Conservation (phyloP, 1,284 basidiomycete genomes). For the Ustilago nuda region DNA sequence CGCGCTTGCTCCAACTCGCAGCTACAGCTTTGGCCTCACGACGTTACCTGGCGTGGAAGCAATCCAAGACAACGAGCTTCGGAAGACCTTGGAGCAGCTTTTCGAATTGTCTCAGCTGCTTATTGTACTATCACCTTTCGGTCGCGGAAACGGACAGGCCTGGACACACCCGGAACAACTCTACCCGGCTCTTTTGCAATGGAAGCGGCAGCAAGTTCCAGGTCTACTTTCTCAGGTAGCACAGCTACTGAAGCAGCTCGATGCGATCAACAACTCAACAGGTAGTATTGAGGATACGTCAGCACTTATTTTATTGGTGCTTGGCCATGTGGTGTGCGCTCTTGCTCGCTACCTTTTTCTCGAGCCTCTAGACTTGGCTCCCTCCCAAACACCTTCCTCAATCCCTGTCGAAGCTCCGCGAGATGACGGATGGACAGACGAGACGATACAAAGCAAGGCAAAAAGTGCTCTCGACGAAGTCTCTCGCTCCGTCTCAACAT, state of each 20-base stretch:
- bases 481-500: background rate
- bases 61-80: background rate
- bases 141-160: constrained; percentile 25
- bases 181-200: constrained; percentile 25
- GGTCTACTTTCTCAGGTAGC: constrained; percentile 5
- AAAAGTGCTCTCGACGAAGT: background rate
- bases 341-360: constrained; percentile 16
- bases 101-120: constrained; percentile 12
- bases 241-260: constrained; percentile 3
- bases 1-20: background rate
- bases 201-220: constrained; percentile 36
- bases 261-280: too few species aligned
- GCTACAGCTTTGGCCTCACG: constrained; percentile 21
- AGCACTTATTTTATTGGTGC: constrained; percentile 9
- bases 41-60: background rate
- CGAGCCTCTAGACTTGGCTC: background rate
- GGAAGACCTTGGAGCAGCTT: background rate
- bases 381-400: background rate
- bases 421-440: constrained; percentile 27
- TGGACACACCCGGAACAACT: constrained; percentile 31
- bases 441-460: background rate
- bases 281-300: background rate
- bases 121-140: constrained; percentile 21
- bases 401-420: background rate
- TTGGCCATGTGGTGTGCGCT: constrained; percentile 29